These are phyloP conservation scores for Zasmidium angulare DNA, from an alignment of 2,329 filamentous ascomycete species.

Conservation along the genomic window DNA sequence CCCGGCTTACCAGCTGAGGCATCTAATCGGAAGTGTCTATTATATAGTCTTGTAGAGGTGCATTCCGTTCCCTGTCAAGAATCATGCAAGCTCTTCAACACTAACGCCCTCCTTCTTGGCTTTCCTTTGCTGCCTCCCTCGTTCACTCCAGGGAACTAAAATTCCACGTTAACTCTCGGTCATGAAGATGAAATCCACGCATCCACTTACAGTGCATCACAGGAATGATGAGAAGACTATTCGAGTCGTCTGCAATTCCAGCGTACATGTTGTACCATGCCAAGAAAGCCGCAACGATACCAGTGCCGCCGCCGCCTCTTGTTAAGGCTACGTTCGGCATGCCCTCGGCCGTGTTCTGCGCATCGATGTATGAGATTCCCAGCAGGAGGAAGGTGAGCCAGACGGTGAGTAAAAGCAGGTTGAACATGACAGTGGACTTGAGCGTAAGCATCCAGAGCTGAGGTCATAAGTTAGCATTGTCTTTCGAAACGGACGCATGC, in stretches of 20 bases:
- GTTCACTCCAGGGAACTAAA: conserved; percentile 10
- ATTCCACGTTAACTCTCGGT: background rate
- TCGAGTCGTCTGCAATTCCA: conserved; percentile 5
- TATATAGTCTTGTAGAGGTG: too few species aligned
- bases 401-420: conserved; percentile 5
- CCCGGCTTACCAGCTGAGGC: too few species aligned
- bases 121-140: conserved; percentile 1
- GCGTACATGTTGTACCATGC: conserved; percentile 12
- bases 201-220: conserved; percentile 9
- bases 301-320: conserved; percentile 4
- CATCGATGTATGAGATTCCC: conserved; percentile 6
- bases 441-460: conserved; percentile 7
- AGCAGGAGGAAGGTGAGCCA: conserved; percentile 10
- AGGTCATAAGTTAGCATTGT: background rate
- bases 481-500: too few species aligned
- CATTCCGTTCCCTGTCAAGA: too few species aligned
- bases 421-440: conserved; percentile 6
- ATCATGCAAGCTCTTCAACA: conserved; percentile 4
- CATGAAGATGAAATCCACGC: background rate
- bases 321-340: conserved; percentile 5
- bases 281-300: conserved; percentile 8
- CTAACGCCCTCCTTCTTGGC: conserved; percentile 2
- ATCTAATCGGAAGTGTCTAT: too few species aligned
- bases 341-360: conserved; percentile 2
- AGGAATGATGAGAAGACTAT: conserved; percentile 9